Evolutionary conservation across 2,329 filamentous ascomycete genomes (phyloP).

Genomic region (Apiospora aurea): DNA sequence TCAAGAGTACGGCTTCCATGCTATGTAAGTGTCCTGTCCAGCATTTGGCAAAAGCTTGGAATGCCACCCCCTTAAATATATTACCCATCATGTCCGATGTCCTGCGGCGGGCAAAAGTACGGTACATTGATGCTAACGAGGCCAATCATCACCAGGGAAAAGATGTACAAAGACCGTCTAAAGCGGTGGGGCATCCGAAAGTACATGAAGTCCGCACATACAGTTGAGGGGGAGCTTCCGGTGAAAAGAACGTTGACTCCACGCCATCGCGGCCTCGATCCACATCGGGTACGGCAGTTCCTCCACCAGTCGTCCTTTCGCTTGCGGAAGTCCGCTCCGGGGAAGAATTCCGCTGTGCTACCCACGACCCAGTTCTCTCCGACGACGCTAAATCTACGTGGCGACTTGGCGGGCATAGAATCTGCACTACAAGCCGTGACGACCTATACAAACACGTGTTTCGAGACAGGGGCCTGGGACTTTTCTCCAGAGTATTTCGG

Average conservation of each 20-base stretch:
- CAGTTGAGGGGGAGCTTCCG: neutral
- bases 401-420: neutral
- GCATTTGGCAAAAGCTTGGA: neutral
- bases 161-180: slow-evolving; percentile 20
- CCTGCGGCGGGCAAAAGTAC: neutral
- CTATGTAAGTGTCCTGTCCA: neutral
- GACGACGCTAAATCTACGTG: neutral
- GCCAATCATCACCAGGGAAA: neutral
- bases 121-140: neutral
- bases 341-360: neutral
- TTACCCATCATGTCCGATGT: neutral
- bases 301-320: slow-evolving; percentile 9
- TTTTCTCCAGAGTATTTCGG: neutral
- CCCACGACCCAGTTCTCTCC: neutral
- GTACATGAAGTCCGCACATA: slow-evolving; percentile 4
- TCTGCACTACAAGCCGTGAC: neutral
- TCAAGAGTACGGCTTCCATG: neutral
- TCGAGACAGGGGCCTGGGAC: slow-evolving; percentile 9
- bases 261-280: slow-evolving; percentile 10
- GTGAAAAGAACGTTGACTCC: slow-evolving; percentile 3
- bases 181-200: slow-evolving; percentile 18
- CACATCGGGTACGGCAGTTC: slow-evolving; percentile 1
- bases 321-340: neutral
- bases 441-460: neutral
- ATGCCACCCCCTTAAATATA: neutral